Evolutionary conservation across 2,329 filamentous ascomycete genomes (phyloP), one percentile per base, ranked within the genome.

Genomic region (Pseudogymnoascus sp.): DNA sequence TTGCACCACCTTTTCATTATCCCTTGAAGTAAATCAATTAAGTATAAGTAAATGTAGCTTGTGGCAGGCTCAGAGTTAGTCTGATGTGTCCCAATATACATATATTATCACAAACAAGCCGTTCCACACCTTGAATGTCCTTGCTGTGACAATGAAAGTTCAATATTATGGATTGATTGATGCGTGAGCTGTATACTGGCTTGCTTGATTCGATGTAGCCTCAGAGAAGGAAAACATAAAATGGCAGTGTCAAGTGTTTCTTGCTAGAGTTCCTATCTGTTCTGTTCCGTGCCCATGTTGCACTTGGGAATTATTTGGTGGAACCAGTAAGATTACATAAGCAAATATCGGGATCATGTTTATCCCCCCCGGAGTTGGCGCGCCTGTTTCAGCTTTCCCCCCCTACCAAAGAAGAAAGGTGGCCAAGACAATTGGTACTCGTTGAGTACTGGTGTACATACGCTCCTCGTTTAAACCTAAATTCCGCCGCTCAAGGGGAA

Each of bases 391-490:
- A 56, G 50, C 50, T 56, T 56, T 56, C 14, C 29, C 50, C 29
- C 47, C 50, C 50, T 56, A 56, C 50, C 50, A 56, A 56, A 56
- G 29, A 33, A 33, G 50, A 56, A 56, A 56, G 50, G 50, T 56
- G 50, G 50, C 50, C 50, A 56, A 56, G 50, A 56, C 50, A 24
- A 29, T 16, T 33, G 31, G n/a, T 56, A 56, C 29, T 53, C 26
- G 26, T 53, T 16, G 6, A 53, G 29, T 56, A 56, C 50, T 56
- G n/a, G 50, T 56, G 50, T 56, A 56, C 50, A 56, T 56, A 35
- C 50, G 29, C 50, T 56, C 26, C 50, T 56, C 50, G 50, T 56
- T 56, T 56, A 35, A 56, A 56, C 50, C 50, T 56, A 56, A 56
- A 56, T 56, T 56, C 50, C 24, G 50, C 50, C 47, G 50, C 50